Evolutionary conservation across 2,329 filamentous ascomycete genomes (phyloP).

Genomic region (Verticillium alfalfae): DNA sequence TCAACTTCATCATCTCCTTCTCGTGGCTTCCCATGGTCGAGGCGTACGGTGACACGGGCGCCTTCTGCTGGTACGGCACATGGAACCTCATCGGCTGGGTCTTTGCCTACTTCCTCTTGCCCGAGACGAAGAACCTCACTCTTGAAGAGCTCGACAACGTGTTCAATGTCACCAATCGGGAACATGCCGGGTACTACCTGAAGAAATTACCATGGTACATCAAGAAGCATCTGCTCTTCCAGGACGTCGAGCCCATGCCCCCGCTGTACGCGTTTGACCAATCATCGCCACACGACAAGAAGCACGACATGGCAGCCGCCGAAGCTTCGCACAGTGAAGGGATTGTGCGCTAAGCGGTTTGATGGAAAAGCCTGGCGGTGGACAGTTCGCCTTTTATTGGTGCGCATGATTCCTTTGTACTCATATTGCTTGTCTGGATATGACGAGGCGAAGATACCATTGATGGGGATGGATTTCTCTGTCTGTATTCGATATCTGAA

Average conservation of each 20-base stretch:
- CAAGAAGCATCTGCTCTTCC: constrained; percentile 20
- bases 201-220: constrained; percentile 24
- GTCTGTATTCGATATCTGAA: not conserved
- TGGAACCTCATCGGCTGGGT: constrained; percentile 28
- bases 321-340: not conserved
- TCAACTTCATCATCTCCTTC: constrained; percentile 31
- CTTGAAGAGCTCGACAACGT: constrained; percentile 27
- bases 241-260: constrained; percentile 21
- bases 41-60: constrained; percentile 22
- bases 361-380: not conserved
- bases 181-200: constrained; percentile 22
- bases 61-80: constrained; percentile 31
- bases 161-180: constrained; percentile 22
- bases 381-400: not conserved
- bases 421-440: not conserved
- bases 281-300: not conserved
- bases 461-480: not conserved
- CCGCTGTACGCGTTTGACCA: constrained; percentile 22
- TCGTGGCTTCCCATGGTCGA: constrained; percentile 21
- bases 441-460: not conserved
- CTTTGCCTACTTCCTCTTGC: constrained; percentile 25
- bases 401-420: not conserved
- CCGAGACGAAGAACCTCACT: constrained; percentile 27
- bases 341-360: not conserved
- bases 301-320: not conserved